Conservation (phyloP, 2,329 filamentous ascomycete genomes). For the Fusarium algeriense region DNA sequence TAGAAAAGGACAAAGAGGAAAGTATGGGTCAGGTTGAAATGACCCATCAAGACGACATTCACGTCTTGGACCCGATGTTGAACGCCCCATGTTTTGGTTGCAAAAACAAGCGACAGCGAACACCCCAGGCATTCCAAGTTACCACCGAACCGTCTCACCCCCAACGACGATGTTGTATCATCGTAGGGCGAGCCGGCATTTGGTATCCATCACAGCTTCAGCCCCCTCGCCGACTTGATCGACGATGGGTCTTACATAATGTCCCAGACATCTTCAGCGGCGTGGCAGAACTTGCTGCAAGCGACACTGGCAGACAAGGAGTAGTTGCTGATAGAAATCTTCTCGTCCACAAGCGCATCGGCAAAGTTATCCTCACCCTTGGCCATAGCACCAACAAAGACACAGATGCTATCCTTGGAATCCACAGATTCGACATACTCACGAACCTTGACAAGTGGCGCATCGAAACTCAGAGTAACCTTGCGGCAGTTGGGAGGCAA, state of each 20-base stretch:
- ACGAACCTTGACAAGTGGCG: constrained; percentile 84
- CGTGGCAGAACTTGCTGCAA: constrained; percentile 99
- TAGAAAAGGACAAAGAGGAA: constrained; percentile 37
- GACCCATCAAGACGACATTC: constrained; percentile 66
- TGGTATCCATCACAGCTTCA: constrained; percentile 42
- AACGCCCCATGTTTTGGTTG: constrained; percentile 86
- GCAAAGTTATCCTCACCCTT: constrained; percentile 97
- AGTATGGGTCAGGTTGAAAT: constrained; percentile 73
- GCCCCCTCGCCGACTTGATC: constrained; percentile 28
- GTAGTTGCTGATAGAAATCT: constrained; percentile 98
- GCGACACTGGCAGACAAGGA: constrained; percentile 97
- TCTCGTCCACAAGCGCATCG: constrained; percentile 93
- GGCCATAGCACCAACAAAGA: constrained; percentile 98
- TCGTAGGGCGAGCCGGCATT: constrained; percentile 57
- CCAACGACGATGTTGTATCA: constrained; percentile 80
- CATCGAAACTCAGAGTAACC: constrained; percentile 95
- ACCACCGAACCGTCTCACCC: constrained; percentile 57
- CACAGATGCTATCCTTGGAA: constrained; percentile 91
- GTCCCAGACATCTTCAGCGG: constrained; percentile 95
- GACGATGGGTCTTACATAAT: constrained; percentile 73
- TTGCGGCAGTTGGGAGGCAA: constrained; percentile 97
- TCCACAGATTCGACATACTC: constrained; percentile 87
- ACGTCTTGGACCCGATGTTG: constrained; percentile 80
- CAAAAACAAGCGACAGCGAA: constrained; percentile 85
- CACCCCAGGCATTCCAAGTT: constrained; percentile 74